Evolutionary conservation across 441 rosid species (phyloP), one percentile per base, ranked within the genome.

Genomic region (Erodium moschatum): DNA sequence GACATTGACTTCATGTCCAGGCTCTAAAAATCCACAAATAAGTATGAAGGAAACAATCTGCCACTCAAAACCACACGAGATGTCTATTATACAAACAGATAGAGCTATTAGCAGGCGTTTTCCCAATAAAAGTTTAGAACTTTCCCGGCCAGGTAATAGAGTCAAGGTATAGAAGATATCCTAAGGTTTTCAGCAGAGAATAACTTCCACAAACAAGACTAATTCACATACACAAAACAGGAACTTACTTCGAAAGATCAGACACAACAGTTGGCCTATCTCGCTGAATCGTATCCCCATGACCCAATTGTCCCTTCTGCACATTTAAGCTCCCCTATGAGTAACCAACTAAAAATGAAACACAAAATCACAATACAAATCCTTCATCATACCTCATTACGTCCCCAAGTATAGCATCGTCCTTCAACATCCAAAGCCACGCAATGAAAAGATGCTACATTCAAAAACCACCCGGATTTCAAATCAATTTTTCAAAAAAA

Each of bases 341-440:
- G 12, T 54, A 8, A 54, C 10, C 21, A 54, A 54, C 4, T 54
- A 54, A 54, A 54, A 16, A 16, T 44, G 21, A 16, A 54, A 64
- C 56, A 61, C 50, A 6, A 40, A 69, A 21, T 48, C 54, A 18
- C 67, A 6, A 72, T 63, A 1, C 1, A 15, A 75, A 76, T 31
- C 19, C 60, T 11, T 40, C 24, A 78, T 6, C 82, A 72, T 76
- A 80, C 99, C 90, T 94, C 99, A 74, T 94, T 94, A 31, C 97
- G 93, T 35, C 99, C 99, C 99, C 97, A 94, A 1, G 99, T 94
- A 69, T 89, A 89, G 79, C 97, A 91, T 73, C 96, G 90, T 70
- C 99, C 99, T 77, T 86, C 89, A 72, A 83, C 89, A 73, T 91
- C 97, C 84, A 94, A 77, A 0, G 99, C 97, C 78, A 94, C 97